Base-by-base conservation (phyloP, 2,329 filamentous ascomycete genomes). In the Claviceps sp. region DNA sequence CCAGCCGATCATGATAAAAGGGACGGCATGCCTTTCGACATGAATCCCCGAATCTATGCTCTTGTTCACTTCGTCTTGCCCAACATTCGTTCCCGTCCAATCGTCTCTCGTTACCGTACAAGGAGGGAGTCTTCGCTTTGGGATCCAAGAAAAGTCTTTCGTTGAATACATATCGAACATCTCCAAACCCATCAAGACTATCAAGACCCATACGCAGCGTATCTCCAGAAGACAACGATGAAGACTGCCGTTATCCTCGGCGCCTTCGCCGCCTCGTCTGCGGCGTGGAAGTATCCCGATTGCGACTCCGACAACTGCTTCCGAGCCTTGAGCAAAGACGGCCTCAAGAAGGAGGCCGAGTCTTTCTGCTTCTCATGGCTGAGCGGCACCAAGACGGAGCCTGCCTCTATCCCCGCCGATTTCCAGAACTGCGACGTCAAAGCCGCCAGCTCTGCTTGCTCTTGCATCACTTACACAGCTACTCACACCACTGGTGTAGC, bases 231-330 rank as follows among this genome's bases (percentile, higher is more conserved):
- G 55, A 64, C 55, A 22, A 70, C 56, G 22, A 70, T 70, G 67
- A 69, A 68, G 61, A 58, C 60, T 53, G 50, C 52, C 30, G 47
- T 62, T 49, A 51, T 67, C 52, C 52, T 68, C 38, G 61, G 61
- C 58, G 65, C 61, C 56, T 53, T 68, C 47, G 65, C 64, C 61
- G 55, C 61, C 46, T 59, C 57, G 52, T 56, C 58, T 46, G 63
- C 58, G 54, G 65, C 64, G 30, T 57, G 53, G 56, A 46, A 52
- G 8, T 65, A 61, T 50, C 63, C 65, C 38, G 52, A 61, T 37
- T 65, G 62, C 54, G 62, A 66, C 47, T 38, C 51, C 18, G 60
- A 65, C 52, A 64, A 65, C 61, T 69, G 66, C 62, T 69, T 67
- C 57, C 60, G 61, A 55, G 65, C 68, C 56, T 50, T 69, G 50